phyloP scores from a whole-genome alignment of 23 red algal species.

The Cyanidioschyzon merolae region DNA sequence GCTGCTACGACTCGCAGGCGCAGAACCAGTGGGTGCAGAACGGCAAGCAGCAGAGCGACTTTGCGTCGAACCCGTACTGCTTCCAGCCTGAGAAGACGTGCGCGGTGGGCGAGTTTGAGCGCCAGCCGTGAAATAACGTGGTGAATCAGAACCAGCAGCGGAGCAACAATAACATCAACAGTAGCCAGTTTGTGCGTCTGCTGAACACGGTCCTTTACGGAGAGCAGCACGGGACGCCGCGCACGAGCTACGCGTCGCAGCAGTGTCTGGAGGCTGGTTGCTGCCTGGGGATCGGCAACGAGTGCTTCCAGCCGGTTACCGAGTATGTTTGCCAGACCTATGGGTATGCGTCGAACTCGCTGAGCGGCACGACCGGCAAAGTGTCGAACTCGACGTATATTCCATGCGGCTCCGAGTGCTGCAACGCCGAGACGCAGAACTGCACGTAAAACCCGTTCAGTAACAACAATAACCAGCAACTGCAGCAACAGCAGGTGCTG shows the following conservation, averaged over 20 bases:
- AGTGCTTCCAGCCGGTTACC: conserved; percentile 7
- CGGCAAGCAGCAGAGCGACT: conserved; percentile 4
- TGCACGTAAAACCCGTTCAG: not conserved
- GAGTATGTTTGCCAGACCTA: conserved; percentile 5
- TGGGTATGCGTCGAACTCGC: not conserved
- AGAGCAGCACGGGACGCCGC: not conserved
- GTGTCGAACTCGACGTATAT: not conserved
- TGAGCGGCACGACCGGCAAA: not conserved
- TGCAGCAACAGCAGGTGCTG: not conserved
- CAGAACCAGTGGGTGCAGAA: conserved; percentile 18
- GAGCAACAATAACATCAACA: not conserved
- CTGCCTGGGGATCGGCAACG: not conserved
- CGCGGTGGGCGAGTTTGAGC: conserved; percentile 14
- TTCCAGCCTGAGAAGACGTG: conserved; percentile 17
- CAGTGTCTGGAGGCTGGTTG: conserved; percentile 17
- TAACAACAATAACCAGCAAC: not conserved
- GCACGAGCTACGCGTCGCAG: not conserved
- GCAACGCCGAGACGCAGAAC: conserved; percentile 16
- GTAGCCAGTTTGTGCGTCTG: not conserved
- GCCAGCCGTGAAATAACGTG: not conserved
- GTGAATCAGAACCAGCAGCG: not conserved
- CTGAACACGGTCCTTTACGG: not conserved
- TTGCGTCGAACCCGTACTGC: not conserved
- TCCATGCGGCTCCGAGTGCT: conserved; percentile 9
- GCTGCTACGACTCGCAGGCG: conserved; percentile 13